Conservation (phyloP, 441 rosid species). For the Hura crepitans region DNA sequence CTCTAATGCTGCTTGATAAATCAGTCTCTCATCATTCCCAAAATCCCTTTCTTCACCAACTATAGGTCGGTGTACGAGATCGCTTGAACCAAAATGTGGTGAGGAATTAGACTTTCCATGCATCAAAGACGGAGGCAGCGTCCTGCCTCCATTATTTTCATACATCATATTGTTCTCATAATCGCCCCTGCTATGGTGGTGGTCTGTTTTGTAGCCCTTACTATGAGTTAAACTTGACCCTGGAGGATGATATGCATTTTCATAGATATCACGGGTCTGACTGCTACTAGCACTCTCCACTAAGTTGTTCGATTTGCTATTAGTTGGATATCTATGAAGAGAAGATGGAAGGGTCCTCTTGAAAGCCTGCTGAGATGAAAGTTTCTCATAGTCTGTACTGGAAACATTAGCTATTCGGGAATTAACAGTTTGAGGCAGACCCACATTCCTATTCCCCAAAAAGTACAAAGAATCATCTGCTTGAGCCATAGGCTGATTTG, state of each 20-base stretch:
- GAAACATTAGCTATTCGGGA: conserved; percentile 48
- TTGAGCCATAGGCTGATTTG: conserved; percentile 21
- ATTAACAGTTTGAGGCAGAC: conserved; percentile 38
- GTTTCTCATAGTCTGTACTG: conserved; percentile 46
- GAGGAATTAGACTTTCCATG: conserved; percentile 45
- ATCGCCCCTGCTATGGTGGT: conserved; percentile 31
- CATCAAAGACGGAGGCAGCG: conserved; percentile 56
- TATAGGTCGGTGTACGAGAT: conserved; percentile 38
- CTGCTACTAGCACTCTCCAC: conserved; percentile 31
- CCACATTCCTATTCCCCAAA: conserved; percentile 37
- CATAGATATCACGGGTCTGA: conserved; percentile 34
- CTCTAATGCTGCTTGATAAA: conserved; percentile 90
- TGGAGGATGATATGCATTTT: conserved; percentile 35
- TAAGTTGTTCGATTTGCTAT: conserved; percentile 24
- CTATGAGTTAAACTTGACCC: conserved; percentile 40
- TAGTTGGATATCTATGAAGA: conserved; percentile 31
- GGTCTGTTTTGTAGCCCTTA: conserved; percentile 45
- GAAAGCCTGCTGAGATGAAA: conserved; percentile 60
- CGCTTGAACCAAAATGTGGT: conserved; percentile 45
- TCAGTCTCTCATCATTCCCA: conserved; percentile 66
- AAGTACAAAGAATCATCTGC: conserved; percentile 35
- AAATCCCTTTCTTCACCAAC: conserved; percentile 52
- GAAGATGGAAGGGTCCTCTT: conserved; percentile 67
- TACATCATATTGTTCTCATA: conserved; percentile 43
- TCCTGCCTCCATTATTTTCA: conserved; percentile 56